Evolutionary conservation across 192 early-diverging fungal species (phyloP), one percentile per base, ranked within the genome.

Genomic region (Backusella macrospora): DNA sequence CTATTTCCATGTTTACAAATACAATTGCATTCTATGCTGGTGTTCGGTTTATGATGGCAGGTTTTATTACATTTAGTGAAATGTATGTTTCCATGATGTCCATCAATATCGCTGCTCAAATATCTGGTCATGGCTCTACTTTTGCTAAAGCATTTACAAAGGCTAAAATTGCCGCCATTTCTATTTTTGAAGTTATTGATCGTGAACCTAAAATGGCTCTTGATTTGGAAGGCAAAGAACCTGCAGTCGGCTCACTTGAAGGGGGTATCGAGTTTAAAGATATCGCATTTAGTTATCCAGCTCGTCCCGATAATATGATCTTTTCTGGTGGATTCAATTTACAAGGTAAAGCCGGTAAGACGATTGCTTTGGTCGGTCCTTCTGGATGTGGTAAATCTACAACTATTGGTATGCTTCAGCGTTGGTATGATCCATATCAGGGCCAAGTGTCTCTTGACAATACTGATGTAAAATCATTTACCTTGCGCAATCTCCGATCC

Each of bases 331-430:
- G 68, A 14, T 71, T 77, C 29, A 62, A 73, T 52, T 78, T 95
- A 42, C 81, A 83, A 39, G 90, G 88, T 8, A 64, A 78, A 10
- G 76, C 90, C 12, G 92, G 92, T 38, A 79, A 85, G 77, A 96
- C 93, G 6, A 86, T 98, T 63, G 96, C 96, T 8, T 74, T 98
- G 38, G 95, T 96, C 4, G 96, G 96, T 3, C 83, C 90, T 13
- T 93, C 92, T 6, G 95, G 95, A 18, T 94, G 91, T 44, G 96
- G 96, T 65, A 97, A 97, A 74, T 88, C 86, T 1, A 91, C 91
- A 0, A 85, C 86, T 16, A 83, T 91, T 67, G 84, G 76, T 34
- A 79, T 92, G 68, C 76, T 91, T 34, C 86, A 96, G 78, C 91
- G 96, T 0, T 92, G 91, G 78, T 98, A 98, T 81, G 95, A 98